Base-by-base conservation (phyloP, 495 filamentous ascomycete species). In the Hypomontagnella monticulosa region DNA sequence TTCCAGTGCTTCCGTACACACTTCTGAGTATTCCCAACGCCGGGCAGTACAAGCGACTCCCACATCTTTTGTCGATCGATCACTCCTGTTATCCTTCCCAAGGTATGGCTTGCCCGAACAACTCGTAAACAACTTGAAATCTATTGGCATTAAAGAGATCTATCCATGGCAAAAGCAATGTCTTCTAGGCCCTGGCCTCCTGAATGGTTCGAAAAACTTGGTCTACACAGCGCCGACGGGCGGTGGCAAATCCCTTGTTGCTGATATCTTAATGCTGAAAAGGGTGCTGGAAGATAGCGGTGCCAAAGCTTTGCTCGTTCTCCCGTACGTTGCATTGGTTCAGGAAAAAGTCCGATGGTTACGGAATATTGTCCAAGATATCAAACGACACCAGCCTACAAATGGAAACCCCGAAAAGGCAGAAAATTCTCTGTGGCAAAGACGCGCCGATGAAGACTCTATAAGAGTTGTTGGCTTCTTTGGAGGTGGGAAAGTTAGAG, bases 131-230 rank as follows among this genome's bases (percentile, higher is more conserved):
- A 93, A 93, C 69, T 86, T 93, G 64, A 81, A 80, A 12, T 73
- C 76, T 0, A 75, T 88, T 30, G 90, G 90, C 4, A 88, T 94
- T 40, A 81, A 76, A 19, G 81, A 75, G 54, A 93, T 93, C 60
- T 93, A 93, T 69, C 86, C 88, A 2, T 94, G 91, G 91, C 91
- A 94, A 75, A 87, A 89, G n/a, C 86, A 88, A 27, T 95, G 91
- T 71, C 78, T 94, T 14, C 75, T 90, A 34, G 84, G 87, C 1
- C 84, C 83, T 1, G 91, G 90, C 5, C 77, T 93, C 12, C 74
- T 95, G 1, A 65, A 76, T 9, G 91, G 90, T 15, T 78, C 87
- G 46, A 84, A 80, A 42, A 92, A 93, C 63, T 74, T 95, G 14
- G 88, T 94, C 33, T 94, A 95, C 71, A 91, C 88, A 7, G 91